Conservation (phyloP, 1,139 yeast species). For the Citeromyces siamensis region DNA sequence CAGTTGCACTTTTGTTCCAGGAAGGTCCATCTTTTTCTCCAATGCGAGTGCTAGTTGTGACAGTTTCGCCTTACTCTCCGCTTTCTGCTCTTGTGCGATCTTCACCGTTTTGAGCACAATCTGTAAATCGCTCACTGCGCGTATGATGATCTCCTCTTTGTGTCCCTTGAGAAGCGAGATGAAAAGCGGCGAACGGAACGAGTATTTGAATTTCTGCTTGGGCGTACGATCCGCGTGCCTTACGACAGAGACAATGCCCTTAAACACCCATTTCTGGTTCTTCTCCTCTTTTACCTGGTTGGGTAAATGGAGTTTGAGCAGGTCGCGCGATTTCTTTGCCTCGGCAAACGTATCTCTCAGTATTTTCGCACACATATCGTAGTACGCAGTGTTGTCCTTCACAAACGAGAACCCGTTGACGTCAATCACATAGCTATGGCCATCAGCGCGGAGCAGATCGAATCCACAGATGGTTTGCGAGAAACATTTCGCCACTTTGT, state of each 20-base stretch:
- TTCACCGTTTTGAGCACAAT: constrained; percentile 80
- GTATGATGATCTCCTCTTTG: constrained; percentile 87
- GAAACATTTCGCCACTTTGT: constrained; percentile 59
- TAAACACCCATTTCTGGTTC: constrained; percentile 93
- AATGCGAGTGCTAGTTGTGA: constrained; percentile 69
- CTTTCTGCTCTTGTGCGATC: constrained; percentile 62
- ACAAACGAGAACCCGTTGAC: constrained; percentile 98
- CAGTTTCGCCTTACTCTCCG: constrained; percentile 74
- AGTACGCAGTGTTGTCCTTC: constrained; percentile 80
- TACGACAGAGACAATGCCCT: constrained; percentile 83
- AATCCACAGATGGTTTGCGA: constrained; percentile 98
- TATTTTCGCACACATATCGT: constrained; percentile 73
- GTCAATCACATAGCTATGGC: constrained; percentile 86
- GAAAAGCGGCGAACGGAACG: constrained; percentile 80
- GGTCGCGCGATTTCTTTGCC: constrained; percentile 42
- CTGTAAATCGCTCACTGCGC: constrained; percentile 77
- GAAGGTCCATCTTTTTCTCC: constrained; percentile 79
- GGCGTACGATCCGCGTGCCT: constrained; percentile 99
- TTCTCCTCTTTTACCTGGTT: constrained; percentile 44
- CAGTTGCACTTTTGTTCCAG: constrained; percentile 94
- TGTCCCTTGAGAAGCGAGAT: constrained; percentile 86
- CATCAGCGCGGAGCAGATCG: constrained; percentile 82
- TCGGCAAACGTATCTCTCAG: constrained; percentile 59
- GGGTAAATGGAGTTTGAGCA: constrained; percentile 17
- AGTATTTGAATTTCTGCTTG: constrained; percentile 95